These are phyloP conservation scores for Calocera cornea DNA, from an alignment of 768 basidiomycete species.

Conservation along the genomic window DNA sequence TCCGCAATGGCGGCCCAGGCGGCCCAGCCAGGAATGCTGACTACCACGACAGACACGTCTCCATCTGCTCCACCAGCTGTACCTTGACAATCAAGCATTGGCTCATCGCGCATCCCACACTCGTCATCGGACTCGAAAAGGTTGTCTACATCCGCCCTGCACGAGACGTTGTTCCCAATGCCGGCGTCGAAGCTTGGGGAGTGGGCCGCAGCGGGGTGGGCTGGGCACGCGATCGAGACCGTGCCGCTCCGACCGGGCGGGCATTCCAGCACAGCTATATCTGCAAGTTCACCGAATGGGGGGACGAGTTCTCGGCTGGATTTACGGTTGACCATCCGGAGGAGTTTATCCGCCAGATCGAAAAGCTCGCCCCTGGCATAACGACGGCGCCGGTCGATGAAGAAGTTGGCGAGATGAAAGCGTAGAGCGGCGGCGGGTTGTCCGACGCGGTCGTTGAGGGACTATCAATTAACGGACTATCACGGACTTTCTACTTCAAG, in stretches of 20 bases:
- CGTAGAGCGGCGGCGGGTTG: background rate
- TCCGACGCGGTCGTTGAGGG: background rate
- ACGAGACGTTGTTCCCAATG: background rate
- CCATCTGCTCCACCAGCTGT: background rate
- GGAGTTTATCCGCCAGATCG: background rate
- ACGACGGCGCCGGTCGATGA: background rate
- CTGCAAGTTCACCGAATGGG: background rate
- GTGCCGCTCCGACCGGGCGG: background rate
- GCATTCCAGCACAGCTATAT: background rate
- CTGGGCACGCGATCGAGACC: background rate
- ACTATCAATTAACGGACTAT: background rate
- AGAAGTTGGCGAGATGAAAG: background rate
- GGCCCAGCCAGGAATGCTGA: background rate
- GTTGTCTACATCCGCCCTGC: background rate
- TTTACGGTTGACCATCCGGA: background rate
- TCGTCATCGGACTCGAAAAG: background rate
- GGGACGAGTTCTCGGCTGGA: background rate
- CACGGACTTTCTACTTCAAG: background rate
- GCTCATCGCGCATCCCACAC: background rate
- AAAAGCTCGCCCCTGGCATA: background rate
- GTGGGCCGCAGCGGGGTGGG: background rate
- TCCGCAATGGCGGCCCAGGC: background rate
- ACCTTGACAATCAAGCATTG: background rate
- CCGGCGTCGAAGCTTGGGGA: background rate
- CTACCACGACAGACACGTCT: background rate